phyloP scores from a whole-genome alignment of 2,329 filamentous ascomycete species.

The Fusarium musae region DNA sequence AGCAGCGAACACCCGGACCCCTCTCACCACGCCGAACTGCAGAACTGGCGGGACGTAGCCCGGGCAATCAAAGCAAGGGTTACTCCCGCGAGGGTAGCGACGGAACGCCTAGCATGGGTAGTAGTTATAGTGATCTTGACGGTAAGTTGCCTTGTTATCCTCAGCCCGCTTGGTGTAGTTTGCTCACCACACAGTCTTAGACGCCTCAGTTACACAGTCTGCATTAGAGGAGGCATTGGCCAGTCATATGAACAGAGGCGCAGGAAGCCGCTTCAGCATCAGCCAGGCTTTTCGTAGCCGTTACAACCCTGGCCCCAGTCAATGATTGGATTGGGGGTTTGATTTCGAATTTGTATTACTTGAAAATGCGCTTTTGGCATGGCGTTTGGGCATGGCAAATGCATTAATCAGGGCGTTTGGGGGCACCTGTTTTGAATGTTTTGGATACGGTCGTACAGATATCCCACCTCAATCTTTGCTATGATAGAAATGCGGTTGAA shows the following conservation, averaged over 20 bases:
- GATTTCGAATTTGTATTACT: constrained; percentile 1
- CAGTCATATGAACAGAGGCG: constrained; percentile 58
- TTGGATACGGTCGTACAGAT: constrained; percentile 20
- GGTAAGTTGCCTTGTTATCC: constrained; percentile 57
- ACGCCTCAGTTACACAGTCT: constrained; percentile 83
- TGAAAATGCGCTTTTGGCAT: constrained; percentile 25
- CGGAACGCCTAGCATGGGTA: constrained; percentile 82
- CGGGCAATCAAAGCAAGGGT: constrained; percentile 60
- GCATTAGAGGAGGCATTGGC: constrained; percentile 82
- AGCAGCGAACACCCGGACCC: constrained; percentile 55
- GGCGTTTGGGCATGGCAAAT: constrained; percentile 38
- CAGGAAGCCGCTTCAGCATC: constrained; percentile 69
- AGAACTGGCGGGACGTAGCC: constrained; percentile 67
- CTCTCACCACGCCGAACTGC: constrained; percentile 69
- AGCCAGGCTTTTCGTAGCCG: constrained; percentile 73
- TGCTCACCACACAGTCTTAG: constrained; percentile 52
- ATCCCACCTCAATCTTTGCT: constrained; percentile 35
- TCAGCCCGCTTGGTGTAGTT: not conserved
- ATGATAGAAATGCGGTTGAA: constrained; percentile 4
- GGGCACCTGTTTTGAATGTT: constrained; percentile 8
- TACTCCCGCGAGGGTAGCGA: constrained; percentile 73
- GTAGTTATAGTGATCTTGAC: constrained; percentile 87
- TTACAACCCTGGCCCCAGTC: constrained; percentile 57
- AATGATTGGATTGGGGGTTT: constrained; percentile 26
- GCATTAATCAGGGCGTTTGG: constrained; percentile 42